Evolutionary conservation across 306 rosid species (phyloP), one percentile per base, ranked within the genome.

Genomic region (Dicorynia guianensis): DNA sequence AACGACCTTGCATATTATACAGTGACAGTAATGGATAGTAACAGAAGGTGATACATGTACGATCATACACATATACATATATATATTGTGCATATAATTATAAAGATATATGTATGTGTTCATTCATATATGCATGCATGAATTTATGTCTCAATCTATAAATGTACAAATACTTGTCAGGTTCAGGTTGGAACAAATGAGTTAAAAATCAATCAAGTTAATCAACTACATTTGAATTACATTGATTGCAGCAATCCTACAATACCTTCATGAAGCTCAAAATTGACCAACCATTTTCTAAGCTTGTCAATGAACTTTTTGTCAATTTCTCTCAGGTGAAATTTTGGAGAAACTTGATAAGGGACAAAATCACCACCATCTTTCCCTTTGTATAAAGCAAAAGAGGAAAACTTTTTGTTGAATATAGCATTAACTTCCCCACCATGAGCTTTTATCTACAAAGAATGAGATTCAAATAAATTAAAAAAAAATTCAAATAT

Each of bases 311-410:
- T 19, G 35, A 69, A 60, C 61, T 6, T 60, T 56, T 72, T 76
- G 77, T 87, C 93, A 11, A 69, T 50, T 12, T 86, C 81, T 72
- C 49, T 66, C 8, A 69, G 75, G 11, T 17, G 75, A 85, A 85
- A 80, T 14, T 17, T 72, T 5, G 89, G 70, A 47, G 79, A 84
- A 71, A 33, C 64, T 56, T 92, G 88, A 69, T 88, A 94, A 18
- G 97, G 95, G 60, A 1, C 49, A 67, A 76, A 80, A 59, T 61
- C 60, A 19, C 67, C 40, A 20, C 62, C 76, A 60, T 71, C 83
- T 17, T 71, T 69, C 66, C 97, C 92, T 15, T 72, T 50, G 35
- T 87, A 92, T 54, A 94, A 64, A 33, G 93, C 96, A 87, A 85
- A 92, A 40, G 87, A 61, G 30, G 97, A 94, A 77, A 5, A 49